These are phyloP conservation scores for Pseudisothecium myosuroides DNA, from an alignment of 225 moss, liverwort and hornwort species.

Conservation along the genomic window DNA sequence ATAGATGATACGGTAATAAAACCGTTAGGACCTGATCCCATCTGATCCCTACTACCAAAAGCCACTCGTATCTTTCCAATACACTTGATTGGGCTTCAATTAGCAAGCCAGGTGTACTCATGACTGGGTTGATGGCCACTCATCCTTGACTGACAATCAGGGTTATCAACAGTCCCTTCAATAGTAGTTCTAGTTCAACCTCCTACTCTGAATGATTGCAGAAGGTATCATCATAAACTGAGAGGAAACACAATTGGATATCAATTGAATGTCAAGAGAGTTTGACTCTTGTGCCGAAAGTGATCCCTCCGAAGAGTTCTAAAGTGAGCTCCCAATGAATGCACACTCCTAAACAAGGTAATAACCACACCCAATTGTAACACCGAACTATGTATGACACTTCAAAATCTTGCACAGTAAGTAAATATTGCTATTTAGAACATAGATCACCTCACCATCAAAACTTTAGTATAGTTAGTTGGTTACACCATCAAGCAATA, in stretches of 20 bases:
- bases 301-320: background rate
- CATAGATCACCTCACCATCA: background rate
- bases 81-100: background rate
- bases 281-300: background rate
- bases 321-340: background rate
- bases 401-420: background rate
- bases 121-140: background rate
- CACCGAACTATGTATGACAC: background rate
- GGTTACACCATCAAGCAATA: background rate
- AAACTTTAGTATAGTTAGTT: background rate
- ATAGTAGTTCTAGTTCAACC: background rate
- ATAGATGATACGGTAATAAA: background rate
- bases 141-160: background rate
- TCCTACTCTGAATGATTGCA: background rate
- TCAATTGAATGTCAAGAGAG: background rate
- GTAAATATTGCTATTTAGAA: background rate
- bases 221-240: background rate
- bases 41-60: background rate
- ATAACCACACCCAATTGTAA: background rate
- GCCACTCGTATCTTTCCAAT: background rate
- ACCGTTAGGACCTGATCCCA: background rate
- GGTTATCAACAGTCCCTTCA: background rate
- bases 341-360: background rate
- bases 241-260: background rate
- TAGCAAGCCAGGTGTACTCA: background rate